Conservation (phyloP, 106 monocot species). For the Acorus gramineus region DNA sequence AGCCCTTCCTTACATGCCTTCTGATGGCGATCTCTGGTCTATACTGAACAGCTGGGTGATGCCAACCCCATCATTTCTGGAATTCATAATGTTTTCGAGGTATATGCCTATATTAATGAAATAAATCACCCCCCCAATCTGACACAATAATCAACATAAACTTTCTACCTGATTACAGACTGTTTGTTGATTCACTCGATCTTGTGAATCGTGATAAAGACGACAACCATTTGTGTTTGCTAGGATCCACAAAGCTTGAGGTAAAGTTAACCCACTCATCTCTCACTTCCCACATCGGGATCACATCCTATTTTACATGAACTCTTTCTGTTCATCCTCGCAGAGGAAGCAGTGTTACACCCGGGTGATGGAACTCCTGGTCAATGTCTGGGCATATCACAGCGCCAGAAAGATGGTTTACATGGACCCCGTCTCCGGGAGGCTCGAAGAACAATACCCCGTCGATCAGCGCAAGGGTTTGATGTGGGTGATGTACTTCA, state of each 20-base stretch:
- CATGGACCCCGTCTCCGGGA: constrained; percentile 52
- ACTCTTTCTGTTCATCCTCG: neutral
- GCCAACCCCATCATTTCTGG: constrained; percentile 86
- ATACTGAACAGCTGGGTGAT: constrained; percentile 92
- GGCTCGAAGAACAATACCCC: constrained; percentile 61
- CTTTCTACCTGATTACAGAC: constrained; percentile 30
- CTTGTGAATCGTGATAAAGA: constrained; percentile 28
- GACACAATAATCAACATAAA: neutral
- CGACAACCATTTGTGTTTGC: constrained; percentile 29
- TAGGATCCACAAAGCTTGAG: constrained; percentile 72
- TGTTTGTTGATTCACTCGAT: constrained; percentile 84
- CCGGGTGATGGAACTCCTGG: constrained; percentile 59
- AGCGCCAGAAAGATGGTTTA: constrained; percentile 83
- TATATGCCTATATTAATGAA: constrained; percentile 3
- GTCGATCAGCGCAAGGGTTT: constrained; percentile 33
- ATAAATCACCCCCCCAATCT: no score
- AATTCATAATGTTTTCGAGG: constrained; percentile 94
- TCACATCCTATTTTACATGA: neutral
- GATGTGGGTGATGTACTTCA: constrained; percentile 82
- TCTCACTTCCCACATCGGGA: neutral
- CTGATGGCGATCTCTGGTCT: constrained; percentile 61
- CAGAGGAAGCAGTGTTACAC: constrained; percentile 90
- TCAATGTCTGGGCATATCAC: constrained; percentile 96
- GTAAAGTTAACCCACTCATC: constrained; percentile 16
- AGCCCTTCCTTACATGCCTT: constrained; percentile 80